phyloP scores from a whole-genome alignment of 208 protist species.

The Vickermania spadyakhi region DNA sequence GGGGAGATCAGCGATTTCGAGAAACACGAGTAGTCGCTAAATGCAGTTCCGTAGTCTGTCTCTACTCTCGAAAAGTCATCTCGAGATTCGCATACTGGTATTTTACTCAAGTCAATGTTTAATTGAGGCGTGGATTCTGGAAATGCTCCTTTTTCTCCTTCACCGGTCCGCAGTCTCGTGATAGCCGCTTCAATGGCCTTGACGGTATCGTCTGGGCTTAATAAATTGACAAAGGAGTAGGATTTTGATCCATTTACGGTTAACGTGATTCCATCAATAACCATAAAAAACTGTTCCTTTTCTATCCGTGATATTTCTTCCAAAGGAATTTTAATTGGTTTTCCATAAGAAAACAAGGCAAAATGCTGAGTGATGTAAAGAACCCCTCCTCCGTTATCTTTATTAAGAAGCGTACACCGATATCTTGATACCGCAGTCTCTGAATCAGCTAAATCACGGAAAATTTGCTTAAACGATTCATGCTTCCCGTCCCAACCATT shows the following conservation, averaged over 20 bases:
- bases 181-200: neutral
- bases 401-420: neutral
- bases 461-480: neutral
- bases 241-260: neutral
- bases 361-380: neutral
- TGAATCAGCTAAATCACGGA: neutral
- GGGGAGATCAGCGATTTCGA: slow-evolving; percentile 38
- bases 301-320: neutral
- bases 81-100: slow-evolving; percentile 19
- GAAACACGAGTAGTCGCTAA: slow-evolving; percentile 29
- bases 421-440: neutral
- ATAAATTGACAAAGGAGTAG: neutral
- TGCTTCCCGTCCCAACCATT: neutral
- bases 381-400: neutral
- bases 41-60: slow-evolving; percentile 19
- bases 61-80: slow-evolving; percentile 6
- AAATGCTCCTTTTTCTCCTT: too few species aligned
- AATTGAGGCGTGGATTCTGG: too few species aligned
- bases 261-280: neutral
- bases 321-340: neutral
- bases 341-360: neutral
- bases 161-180: too few species aligned
- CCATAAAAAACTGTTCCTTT: neutral
- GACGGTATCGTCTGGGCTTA: neutral
- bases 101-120: slow-evolving; percentile 18